phyloP scores from a whole-genome alignment of 371 early-diverging fungal species.

The Mortierella sp. region DNA sequence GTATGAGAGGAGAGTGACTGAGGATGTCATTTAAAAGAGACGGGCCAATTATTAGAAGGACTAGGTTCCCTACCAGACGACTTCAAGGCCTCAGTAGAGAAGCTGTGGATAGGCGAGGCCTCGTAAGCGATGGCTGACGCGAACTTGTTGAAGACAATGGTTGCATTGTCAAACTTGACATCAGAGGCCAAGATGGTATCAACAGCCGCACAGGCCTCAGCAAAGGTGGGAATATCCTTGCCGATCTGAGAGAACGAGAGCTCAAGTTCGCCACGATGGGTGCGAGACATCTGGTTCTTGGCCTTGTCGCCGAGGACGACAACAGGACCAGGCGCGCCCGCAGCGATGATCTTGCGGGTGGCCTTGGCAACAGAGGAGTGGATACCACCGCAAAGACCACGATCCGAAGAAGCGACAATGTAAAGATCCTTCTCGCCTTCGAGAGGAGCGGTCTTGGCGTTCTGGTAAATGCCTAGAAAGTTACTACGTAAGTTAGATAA shows the following conservation, averaged over 20 bases:
- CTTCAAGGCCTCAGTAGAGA: slow-evolving; percentile 76
- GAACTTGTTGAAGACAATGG: slow-evolving; percentile 95
- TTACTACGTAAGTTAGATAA: slow-evolving; percentile 2
- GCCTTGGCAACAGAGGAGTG: slow-evolving; percentile 95
- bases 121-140: slow-evolving; percentile 95
- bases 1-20: no score
- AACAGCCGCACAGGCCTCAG: slow-evolving; percentile 87
- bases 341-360: slow-evolving; percentile 68
- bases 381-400: slow-evolving; percentile 99
- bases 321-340: slow-evolving; percentile 59
- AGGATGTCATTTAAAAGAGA: no score
- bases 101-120: slow-evolving; percentile 72
- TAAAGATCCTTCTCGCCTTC: slow-evolving; percentile 70
- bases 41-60: no score
- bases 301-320: slow-evolving; percentile 95
- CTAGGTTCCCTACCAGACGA: slow-evolving; percentile 81
- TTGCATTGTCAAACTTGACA: slow-evolving; percentile 76
- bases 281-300: slow-evolving; percentile 88
- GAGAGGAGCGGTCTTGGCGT: slow-evolving; percentile 76
- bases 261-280: slow-evolving; percentile 75
- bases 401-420: slow-evolving; percentile 94
- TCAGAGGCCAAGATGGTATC: slow-evolving; percentile 78
- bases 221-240: slow-evolving; percentile 90
- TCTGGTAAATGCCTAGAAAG: slow-evolving; percentile 77
- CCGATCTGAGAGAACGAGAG: slow-evolving; percentile 92